phyloP scores from a whole-genome alignment of 140 eudicot genomes.

The Ambrosia hybrid region DNA sequence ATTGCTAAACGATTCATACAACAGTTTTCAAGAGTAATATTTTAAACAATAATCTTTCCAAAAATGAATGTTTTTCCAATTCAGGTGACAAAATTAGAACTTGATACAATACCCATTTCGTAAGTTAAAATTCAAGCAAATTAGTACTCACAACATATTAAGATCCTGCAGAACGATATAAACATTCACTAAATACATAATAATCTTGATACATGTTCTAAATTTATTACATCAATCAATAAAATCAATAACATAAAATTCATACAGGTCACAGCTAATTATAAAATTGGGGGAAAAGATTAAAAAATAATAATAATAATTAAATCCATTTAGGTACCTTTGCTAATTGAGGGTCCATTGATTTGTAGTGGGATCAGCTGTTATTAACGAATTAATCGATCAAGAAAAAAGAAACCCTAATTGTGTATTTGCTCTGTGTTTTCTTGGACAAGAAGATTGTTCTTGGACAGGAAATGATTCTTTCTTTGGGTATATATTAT shows the following conservation, averaged over 20 bases:
- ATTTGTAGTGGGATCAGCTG: conserved; percentile 34
- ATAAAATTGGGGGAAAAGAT: not conserved
- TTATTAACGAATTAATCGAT: not conserved
- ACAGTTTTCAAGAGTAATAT: not conserved
- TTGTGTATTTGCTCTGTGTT: conserved; percentile 2
- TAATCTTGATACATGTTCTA: not conserved
- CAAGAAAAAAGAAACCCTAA: not conserved
- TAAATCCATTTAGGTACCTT: conserved; percentile 35
- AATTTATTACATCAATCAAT: not conserved
- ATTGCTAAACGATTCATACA: not conserved
- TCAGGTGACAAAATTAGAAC: not conserved
- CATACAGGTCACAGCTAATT: not conserved
- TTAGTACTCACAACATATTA: no score
- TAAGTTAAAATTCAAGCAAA: no score
- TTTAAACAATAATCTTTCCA: not conserved
- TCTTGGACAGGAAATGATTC: not conserved
- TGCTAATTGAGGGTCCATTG: conserved; percentile 50
- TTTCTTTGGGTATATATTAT: not conserved
- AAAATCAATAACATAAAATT: not conserved
- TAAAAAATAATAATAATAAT: conserved; percentile 9
- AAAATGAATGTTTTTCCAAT: not conserved
- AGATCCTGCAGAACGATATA: not conserved
- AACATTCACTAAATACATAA: conserved; percentile 10
- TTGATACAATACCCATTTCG: not conserved
- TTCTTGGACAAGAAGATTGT: conserved; percentile 19